These are phyloP conservation scores for Hymenoscyphus salicellus DNA, from an alignment of 2,329 filamentous ascomycete genomes.

Conservation along the genomic window DNA sequence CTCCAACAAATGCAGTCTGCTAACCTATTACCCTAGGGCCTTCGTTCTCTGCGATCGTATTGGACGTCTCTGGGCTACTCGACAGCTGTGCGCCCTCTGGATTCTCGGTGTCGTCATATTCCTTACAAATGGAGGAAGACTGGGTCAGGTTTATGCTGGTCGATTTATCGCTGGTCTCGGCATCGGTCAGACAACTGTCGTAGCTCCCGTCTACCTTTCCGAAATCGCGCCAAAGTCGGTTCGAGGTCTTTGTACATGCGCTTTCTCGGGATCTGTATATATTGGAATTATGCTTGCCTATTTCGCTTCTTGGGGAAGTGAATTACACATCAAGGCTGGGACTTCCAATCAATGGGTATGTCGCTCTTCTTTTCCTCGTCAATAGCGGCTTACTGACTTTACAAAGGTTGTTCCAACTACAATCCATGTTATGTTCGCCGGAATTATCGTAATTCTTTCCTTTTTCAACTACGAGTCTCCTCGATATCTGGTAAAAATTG, in stretches of 20 bases:
- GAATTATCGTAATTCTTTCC: constrained; percentile 66
- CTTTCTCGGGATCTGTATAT: constrained; percentile 71
- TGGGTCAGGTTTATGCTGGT: constrained; percentile 60
- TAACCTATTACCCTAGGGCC: constrained; percentile 29
- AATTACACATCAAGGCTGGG: constrained; percentile 48
- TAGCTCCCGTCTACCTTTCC: constrained; percentile 68
- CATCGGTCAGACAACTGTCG: constrained; percentile 64
- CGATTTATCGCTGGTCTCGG: constrained; percentile 63
- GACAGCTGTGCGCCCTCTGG: constrained; percentile 56
- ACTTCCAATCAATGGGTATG: constrained; percentile 49
- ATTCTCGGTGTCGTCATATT: constrained; percentile 57
- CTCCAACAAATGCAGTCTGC: neutral
- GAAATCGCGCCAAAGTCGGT: constrained; percentile 68
- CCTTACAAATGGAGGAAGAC: constrained; percentile 53
- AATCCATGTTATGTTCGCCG: constrained; percentile 74
- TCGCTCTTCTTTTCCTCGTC: constrained; percentile 8
- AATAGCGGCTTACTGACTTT: constrained; percentile 34
- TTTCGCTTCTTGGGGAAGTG: constrained; percentile 66
- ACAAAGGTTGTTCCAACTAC: constrained; percentile 64
- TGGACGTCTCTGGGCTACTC: constrained; percentile 61
- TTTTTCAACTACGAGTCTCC: constrained; percentile 70
- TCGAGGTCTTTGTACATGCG: constrained; percentile 70
- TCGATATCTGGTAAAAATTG: constrained; percentile 64
- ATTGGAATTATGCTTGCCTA: constrained; percentile 76
- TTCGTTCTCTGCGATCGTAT: constrained; percentile 56